Evolutionary conservation across 768 basidiomycete genomes (phyloP).

Genomic region (Roridomyces roridus): DNA sequence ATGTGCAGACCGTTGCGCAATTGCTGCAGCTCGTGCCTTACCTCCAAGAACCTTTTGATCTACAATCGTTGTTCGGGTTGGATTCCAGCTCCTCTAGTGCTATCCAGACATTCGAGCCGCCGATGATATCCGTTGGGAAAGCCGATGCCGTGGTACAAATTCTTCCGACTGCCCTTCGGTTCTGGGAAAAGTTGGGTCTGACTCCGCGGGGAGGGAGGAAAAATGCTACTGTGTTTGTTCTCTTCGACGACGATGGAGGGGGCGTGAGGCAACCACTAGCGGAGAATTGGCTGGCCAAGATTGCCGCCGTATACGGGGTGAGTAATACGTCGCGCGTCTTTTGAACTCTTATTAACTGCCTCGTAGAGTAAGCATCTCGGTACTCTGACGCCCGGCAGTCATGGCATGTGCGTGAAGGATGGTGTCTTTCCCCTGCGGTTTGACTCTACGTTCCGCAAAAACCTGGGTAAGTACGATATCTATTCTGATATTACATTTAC

Average conservation of each 20-base stretch:
- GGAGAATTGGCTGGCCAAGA: constrained; percentile 63
- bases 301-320: constrained; percentile 66
- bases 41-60: constrained; percentile 47
- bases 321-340: constrained; percentile 28
- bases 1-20: constrained; percentile 51
- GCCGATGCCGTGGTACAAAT: constrained; percentile 73
- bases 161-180: constrained; percentile 71
- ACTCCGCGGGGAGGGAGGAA: constrained; percentile 75
- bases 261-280: constrained; percentile 52
- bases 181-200: constrained; percentile 87
- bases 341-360: constrained; percentile 19
- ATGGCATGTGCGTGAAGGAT: constrained; percentile 49
- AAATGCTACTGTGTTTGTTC: constrained; percentile 68
- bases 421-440: constrained; percentile 70
- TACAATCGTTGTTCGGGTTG: constrained; percentile 51
- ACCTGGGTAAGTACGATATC: constrained; percentile 49
- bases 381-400: constrained; percentile 56
- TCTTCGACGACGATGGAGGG: constrained; percentile 69
- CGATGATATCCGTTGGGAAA: constrained; percentile 71
- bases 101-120: constrained; percentile 48
- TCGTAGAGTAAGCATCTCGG: constrained; percentile 69
- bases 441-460: constrained; percentile 72
- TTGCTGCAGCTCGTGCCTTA: constrained; percentile 47
- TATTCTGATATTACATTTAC: constrained; percentile 1
- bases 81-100: constrained; percentile 12